Evolutionary conservation across 2,329 filamentous ascomycete species (phyloP).

Genomic region (Sarocladium brachiariae): DNA sequence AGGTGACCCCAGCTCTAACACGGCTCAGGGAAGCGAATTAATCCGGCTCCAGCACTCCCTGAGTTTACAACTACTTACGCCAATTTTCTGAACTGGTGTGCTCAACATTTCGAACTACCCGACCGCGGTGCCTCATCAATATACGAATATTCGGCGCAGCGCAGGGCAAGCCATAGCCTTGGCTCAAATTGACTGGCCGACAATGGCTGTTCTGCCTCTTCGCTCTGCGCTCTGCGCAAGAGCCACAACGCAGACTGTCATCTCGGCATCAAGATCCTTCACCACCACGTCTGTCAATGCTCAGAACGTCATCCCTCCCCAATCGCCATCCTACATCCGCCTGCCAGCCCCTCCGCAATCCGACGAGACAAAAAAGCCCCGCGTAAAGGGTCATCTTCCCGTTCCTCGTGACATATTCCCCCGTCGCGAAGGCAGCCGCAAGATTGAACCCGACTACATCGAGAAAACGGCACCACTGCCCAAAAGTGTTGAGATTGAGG

Average conservation of each 20-base stretch:
- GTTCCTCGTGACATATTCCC: slow-evolving; percentile 76
- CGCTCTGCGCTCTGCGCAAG: slow-evolving; percentile 13
- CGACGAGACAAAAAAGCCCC: slow-evolving; percentile 37
- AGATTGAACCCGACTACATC: slow-evolving; percentile 56
- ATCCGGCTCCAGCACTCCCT: slow-evolving; percentile 3
- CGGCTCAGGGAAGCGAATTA: slow-evolving; percentile 8
- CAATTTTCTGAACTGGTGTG: neutral
- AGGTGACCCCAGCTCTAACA: neutral
- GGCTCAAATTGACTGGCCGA: neutral
- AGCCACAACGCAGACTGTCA: slow-evolving; percentile 19
- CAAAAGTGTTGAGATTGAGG: slow-evolving; percentile 22
- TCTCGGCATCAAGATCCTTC: slow-evolving; percentile 22
- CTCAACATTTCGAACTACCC: neutral
- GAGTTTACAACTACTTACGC: neutral
- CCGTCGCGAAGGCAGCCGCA: slow-evolving; percentile 46
- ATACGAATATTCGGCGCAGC: neutral
- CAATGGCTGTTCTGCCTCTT: neutral
- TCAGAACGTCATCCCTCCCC: slow-evolving; percentile 62
- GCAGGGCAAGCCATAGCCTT: neutral
- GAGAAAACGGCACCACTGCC: slow-evolving; percentile 43
- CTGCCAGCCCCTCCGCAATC: slow-evolving; percentile 73
- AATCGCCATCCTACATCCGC: slow-evolving; percentile 82
- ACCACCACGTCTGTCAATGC: slow-evolving; percentile 28
- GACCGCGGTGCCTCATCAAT: neutral
- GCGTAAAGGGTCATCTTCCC: slow-evolving; percentile 72